Percentiles rank a stretch among this genome's conserved stretches.
Evolutionary conservation across 371 early-diverging fungal genomes (phyloP).

Genomic region (Mucor irregularis): DNA sequence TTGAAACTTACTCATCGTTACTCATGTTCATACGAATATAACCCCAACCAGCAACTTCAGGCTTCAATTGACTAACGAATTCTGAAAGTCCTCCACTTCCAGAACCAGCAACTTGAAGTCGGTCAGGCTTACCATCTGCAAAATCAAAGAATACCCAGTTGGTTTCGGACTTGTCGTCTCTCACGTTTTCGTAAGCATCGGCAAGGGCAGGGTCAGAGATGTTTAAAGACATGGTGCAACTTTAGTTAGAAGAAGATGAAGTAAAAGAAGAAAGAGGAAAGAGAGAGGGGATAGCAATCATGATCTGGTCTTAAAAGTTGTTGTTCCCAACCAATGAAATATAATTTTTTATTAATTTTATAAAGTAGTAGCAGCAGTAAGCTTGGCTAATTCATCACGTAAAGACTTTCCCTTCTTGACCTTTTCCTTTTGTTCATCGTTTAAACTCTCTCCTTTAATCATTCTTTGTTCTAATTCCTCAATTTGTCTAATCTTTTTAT

Average conservation of each 20-base stretch:
- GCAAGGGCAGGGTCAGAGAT: slow-evolving; percentile 55
- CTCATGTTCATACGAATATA: slow-evolving; percentile 77
- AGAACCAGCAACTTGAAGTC: slow-evolving; percentile 46
- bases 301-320: neutral
- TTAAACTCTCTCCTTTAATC: slow-evolving; percentile 16
- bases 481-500: slow-evolving; percentile 25
- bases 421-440: slow-evolving; percentile 28
- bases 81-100: slow-evolving; percentile 75
- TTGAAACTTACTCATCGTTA: slow-evolving; percentile 87
- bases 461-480: slow-evolving; percentile 21
- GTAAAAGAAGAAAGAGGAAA: neutral
- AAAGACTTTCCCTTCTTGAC: slow-evolving; percentile 33
- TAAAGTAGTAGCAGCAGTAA: no score
- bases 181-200: slow-evolving; percentile 72
- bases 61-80: slow-evolving; percentile 61
- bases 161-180: slow-evolving; percentile 68
- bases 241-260: neutral
- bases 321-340: neutral
- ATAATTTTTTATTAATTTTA: neutral
- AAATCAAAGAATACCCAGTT: slow-evolving; percentile 64
- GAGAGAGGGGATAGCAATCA: no score
- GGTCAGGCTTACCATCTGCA: slow-evolving; percentile 48
- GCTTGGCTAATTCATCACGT: slow-evolving; percentile 21
- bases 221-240: slow-evolving; percentile 41
- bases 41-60: slow-evolving; percentile 78